Evolutionary conservation across 345 rosid genomes (phyloP).

Genomic region (Arabidopsis thaliana): DNA sequence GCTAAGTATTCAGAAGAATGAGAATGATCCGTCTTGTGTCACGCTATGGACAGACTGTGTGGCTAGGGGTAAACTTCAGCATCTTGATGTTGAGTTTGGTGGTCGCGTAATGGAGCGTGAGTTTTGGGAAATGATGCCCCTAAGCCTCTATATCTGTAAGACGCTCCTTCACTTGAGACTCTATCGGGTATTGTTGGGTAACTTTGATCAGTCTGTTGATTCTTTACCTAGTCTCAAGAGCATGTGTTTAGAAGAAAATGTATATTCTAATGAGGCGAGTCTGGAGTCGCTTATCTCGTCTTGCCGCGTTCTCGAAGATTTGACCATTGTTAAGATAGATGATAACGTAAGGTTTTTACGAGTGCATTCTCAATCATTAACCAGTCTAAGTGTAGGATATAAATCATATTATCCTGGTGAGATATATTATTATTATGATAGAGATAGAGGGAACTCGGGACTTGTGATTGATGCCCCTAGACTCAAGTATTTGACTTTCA

Average conservation of each 20-base stretch:
- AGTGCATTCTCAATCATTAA: constrained; percentile 20
- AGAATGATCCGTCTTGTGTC: neutral
- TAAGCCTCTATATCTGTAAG: neutral
- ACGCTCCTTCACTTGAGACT: neutral
- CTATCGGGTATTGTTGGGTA: neutral
- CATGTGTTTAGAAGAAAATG: neutral
- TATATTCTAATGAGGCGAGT: neutral
- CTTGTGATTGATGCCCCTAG: neutral
- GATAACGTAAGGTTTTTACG: neutral
- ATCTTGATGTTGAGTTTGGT: neutral
- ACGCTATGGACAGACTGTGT: neutral
- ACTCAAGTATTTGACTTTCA: neutral
- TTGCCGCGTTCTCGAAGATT: constrained; percentile 15
- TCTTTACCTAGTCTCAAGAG: neutral
- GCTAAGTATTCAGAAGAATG: neutral
- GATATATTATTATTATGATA: too few relatives aligned
- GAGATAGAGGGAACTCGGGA: too few relatives aligned
- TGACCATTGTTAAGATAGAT: constrained; percentile 2
- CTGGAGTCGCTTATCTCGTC: constrained; percentile 9
- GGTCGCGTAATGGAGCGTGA: too few relatives aligned
- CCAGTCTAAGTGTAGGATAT: neutral
- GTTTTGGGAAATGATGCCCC: neutral
- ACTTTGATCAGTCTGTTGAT: neutral
- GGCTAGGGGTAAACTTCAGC: neutral
- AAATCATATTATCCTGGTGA: neutral